Evolutionary conservation across 257 asterid species (phyloP), one percentile per base, ranked within the genome.

Genomic region (Agastache rugosa): DNA sequence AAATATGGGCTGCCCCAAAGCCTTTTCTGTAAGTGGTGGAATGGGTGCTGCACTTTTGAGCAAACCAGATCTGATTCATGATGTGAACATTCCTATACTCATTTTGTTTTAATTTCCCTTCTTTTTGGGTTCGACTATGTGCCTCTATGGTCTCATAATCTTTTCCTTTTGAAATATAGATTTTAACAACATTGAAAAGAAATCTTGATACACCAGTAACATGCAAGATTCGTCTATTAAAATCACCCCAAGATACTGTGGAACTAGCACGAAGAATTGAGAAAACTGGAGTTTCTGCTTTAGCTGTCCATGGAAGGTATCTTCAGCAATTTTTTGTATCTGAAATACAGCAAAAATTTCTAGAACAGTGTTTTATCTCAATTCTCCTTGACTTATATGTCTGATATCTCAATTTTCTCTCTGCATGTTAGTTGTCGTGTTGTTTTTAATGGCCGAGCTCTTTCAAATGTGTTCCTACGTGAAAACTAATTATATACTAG

Each of bases 221-320:
- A 1, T 93, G 98, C 90, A 93, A 93, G 87, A 91, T 93, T 62
- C 95, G 98, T 42, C 81, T 93, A 56, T 78, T 91, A 50, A 80
- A 91, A 77, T 83, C 91, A 67, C 67, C 97, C 51, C 87, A 80
- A 47, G 94, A 90, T 69, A 93, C 98, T 42, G 97, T 93, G 70
- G 97, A 93, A 79, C 84, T 93, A 76, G 98, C 96, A 39, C 88
- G 94, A 17, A 86, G 90, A 69, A 93, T 93, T 50, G 98, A 93
- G 90, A 93, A 81, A 81, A 84, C 90, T 65, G 98, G 98, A 23
- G 92, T 93, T 74, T 90, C 96, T 77, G 98, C 98, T 63, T 85
- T 93, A 72, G 97, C 93, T 69, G 98, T 93, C 81, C 97, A 93
- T 77, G 98, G 98, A 81, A 93, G 98, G 98, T 93, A 84, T 45